phyloP scores from a whole-genome alignment of 2,329 filamentous ascomycete species.

The Nannizzia gypsea region DNA sequence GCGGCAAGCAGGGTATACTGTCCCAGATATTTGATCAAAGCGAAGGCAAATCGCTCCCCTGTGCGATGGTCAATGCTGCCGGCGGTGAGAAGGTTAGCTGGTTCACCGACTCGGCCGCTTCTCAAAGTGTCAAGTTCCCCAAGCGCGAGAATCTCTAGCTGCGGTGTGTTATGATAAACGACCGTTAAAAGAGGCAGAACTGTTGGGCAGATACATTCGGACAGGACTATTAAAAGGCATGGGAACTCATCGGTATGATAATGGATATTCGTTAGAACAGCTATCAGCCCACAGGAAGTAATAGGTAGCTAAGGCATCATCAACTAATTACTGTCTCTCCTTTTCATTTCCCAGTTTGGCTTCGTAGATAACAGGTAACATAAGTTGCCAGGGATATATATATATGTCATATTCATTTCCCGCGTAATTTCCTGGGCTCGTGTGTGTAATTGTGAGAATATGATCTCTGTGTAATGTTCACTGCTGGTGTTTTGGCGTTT shows the following conservation, averaged over 20 bases:
- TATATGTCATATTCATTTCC: neutral
- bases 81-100: constrained; percentile 81
- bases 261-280: neutral
- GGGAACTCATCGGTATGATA: neutral
- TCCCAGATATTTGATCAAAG: constrained; percentile 80
- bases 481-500: neutral
- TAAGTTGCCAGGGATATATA: neutral
- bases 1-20: constrained; percentile 79
- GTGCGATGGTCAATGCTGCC: constrained; percentile 73
- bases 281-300: neutral
- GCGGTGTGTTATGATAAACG: neutral
- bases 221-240: neutral
- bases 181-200: neutral
- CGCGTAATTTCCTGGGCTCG: neutral
- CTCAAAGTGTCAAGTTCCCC: constrained; percentile 75
- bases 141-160: constrained; percentile 53
- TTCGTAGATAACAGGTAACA: neutral
- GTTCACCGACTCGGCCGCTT: constrained; percentile 81
- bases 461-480: neutral
- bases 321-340: neutral
- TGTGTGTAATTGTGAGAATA: neutral
- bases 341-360: neutral
- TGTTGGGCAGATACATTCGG: neutral
- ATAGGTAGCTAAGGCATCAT: neutral
- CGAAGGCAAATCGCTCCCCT: constrained; percentile 63